Conservation (phyloP, 2,329 filamentous ascomycete species). For the Fusarium pseudonygamai region DNA sequence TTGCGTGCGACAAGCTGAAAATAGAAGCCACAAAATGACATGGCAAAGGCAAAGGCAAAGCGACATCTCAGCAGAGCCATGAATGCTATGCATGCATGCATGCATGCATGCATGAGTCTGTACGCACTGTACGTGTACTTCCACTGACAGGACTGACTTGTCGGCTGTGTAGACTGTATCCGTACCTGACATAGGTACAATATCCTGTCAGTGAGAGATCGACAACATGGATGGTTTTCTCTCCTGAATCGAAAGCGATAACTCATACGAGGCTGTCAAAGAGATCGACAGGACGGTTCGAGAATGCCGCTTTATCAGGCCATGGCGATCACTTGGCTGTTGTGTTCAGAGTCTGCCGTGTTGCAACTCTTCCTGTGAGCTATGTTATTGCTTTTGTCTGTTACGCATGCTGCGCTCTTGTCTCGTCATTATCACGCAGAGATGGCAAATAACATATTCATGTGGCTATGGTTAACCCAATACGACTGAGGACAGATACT, state of each 20-base stretch:
- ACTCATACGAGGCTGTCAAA: slow-evolving; percentile 14
- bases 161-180: neutral
- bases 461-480: neutral
- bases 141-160: neutral
- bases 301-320: slow-evolving; percentile 1
- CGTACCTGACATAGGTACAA: neutral
- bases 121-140: neutral
- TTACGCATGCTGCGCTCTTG: neutral
- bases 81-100: neutral
- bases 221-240: slow-evolving; percentile 18
- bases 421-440: neutral
- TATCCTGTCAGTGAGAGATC: slow-evolving; percentile 6
- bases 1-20: slow-evolving; percentile 5
- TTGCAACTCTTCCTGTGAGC: neutral
- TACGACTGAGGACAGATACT: neutral
- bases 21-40: neutral
- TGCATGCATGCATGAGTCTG: neutral
- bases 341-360: neutral
- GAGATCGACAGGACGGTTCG: slow-evolving; percentile 5
- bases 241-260: neutral
- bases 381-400: neutral
- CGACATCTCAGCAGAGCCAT: neutral
- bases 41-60: neutral
- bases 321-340: neutral
- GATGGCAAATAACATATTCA: neutral